phyloP scores from a whole-genome alignment of 139 green algal genomes.

The Picochlorum sp. region DNA sequence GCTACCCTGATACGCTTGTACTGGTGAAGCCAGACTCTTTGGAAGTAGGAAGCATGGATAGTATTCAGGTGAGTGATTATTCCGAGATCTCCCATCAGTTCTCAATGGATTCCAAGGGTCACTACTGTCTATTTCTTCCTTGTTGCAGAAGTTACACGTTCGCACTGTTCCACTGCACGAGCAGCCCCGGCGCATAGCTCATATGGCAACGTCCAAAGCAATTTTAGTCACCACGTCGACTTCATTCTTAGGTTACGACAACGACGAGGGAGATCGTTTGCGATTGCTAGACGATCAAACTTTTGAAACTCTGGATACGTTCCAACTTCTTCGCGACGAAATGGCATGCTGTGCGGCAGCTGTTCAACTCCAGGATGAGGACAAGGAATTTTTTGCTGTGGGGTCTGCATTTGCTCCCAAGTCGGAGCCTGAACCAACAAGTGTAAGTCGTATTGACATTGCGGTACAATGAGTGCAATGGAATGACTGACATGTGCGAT shows the following conservation, averaged over 20 bases:
- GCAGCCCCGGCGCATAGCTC: constrained; percentile 81
- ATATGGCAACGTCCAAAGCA: constrained; percentile 47
- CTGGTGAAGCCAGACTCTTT: constrained; percentile 66
- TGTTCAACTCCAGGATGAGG: constrained; percentile 33
- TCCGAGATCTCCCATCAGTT: too few species aligned
- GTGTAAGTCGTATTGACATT: constrained; percentile 15
- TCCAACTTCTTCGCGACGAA: constrained; percentile 54
- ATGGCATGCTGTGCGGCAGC: constrained; percentile 42
- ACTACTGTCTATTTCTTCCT: background rate
- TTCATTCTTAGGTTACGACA: background rate
- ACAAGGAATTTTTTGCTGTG: constrained; percentile 64
- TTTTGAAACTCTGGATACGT: constrained; percentile 61
- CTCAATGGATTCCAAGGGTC: too few species aligned
- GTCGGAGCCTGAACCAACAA: constrained; percentile 76
- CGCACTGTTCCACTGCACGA: constrained; percentile 78
- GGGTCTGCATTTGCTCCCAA: constrained; percentile 63
- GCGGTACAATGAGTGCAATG: background rate
- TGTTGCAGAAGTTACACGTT: constrained; percentile 88
- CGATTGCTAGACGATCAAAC: constrained; percentile 67
- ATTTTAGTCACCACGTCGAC: background rate
- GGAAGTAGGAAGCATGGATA: constrained; percentile 83
- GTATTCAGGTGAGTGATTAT: constrained; percentile 35
- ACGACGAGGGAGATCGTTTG: constrained; percentile 28
- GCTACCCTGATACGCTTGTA: constrained; percentile 74
- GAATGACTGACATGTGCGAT: background rate